These are phyloP conservation scores for Nicotiana otophora DNA, from an alignment of 257 asterid genomes.

Conservation along the genomic window DNA sequence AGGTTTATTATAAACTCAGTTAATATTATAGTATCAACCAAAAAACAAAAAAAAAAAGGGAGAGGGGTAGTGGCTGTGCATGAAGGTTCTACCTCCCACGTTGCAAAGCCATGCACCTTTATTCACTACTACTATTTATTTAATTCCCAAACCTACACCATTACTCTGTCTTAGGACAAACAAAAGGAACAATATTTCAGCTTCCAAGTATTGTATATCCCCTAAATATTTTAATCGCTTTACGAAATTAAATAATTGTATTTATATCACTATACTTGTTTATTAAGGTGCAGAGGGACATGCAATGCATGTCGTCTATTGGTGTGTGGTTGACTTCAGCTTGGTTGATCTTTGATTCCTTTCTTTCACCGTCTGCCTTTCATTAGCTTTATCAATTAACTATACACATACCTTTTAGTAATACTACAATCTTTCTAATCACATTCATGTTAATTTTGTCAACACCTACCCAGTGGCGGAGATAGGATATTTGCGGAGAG, in stretches of 20 bases:
- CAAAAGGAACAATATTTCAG: neutral
- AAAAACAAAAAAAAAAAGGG: neutral
- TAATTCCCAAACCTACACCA: neutral
- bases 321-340: neutral
- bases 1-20: no score
- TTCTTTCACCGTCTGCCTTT: neutral
- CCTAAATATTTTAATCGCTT: neutral
- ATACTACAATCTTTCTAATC: no score
- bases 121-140: neutral
- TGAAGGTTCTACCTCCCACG: neutral
- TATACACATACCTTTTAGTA: no score
- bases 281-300: neutral
- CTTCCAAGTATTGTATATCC: neutral
- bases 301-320: neutral
- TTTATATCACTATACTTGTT: neutral
- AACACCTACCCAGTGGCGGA: no score
- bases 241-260: neutral
- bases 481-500: no score
- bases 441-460: no score
- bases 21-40: no score
- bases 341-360: neutral
- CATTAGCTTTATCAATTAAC: no score
- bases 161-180: neutral
- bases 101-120: slow-evolving; percentile 8
- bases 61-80: neutral